Conservation (phyloP, 805 yeast species). For the Metschnikowia cubensis region DNA sequence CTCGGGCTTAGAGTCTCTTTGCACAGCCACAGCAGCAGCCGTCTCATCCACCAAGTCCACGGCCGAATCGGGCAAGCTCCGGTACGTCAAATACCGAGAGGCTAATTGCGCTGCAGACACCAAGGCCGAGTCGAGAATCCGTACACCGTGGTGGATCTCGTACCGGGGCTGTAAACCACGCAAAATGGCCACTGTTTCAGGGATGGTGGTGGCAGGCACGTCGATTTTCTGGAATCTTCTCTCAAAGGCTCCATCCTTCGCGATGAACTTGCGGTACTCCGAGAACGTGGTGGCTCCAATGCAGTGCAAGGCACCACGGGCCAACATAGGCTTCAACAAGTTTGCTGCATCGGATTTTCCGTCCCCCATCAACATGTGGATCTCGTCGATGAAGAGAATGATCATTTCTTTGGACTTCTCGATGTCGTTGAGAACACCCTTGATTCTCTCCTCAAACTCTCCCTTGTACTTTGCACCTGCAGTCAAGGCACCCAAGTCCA, state of each 20-base stretch:
- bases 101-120: constrained; percentile 95
- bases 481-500: constrained; percentile 93
- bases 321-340: constrained; percentile 92
- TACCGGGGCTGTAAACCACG: constrained; percentile 94
- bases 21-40: constrained; percentile 95
- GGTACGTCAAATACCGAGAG: constrained; percentile 87
- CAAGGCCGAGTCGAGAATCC: constrained; percentile 89
- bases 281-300: constrained; percentile 97
- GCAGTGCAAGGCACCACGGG: constrained; percentile 94
- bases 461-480: constrained; percentile 99
- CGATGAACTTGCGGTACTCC: constrained; percentile 88
- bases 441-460: constrained; percentile 96
- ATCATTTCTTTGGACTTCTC: constrained; percentile 84
- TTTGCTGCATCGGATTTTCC: constrained; percentile 98
- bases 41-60: constrained; percentile 94
- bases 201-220: constrained; percentile 87
- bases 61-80: constrained; percentile 96
- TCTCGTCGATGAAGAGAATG: constrained; percentile 91
- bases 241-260: constrained; percentile 98
- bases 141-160: constrained; percentile 96
- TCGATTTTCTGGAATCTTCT: constrained; percentile 97
- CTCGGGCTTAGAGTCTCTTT: constrained; percentile 97
- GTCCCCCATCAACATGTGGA: constrained; percentile 99
- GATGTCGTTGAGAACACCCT: constrained; percentile 92
- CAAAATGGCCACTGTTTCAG: constrained; percentile 91